A percentile compares a stretch with the other conserved stretches of the same genome.
phyloP scores from a whole-genome alignment of 345 rosid genomes.

The Aethionema arabicum region DNA sequence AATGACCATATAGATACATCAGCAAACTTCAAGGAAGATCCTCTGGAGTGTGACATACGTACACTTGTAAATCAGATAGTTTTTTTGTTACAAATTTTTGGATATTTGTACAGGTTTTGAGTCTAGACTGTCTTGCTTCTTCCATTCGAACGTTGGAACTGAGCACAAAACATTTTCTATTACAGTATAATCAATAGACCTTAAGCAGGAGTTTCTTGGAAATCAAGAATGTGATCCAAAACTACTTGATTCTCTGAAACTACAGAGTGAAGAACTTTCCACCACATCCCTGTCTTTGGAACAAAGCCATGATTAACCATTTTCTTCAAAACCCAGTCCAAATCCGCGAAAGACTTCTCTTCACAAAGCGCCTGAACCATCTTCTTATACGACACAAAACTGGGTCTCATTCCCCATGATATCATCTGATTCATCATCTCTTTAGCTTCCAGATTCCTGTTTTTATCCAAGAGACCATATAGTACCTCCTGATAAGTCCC shows the following conservation, averaged over 20 bases:
- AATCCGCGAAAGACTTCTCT: slow-evolving; percentile 45
- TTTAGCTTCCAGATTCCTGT: slow-evolving; percentile 57
- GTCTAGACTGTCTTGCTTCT: neutral
- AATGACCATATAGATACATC: slow-evolving; percentile 31
- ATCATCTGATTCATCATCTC: slow-evolving; percentile 59
- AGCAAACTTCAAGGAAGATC: slow-evolving; percentile 16
- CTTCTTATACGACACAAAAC: slow-evolving; percentile 65
- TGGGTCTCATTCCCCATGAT: slow-evolving; percentile 51
- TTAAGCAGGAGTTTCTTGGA: slow-evolving; percentile 21
- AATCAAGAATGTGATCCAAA: slow-evolving; percentile 28
- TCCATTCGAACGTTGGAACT: slow-evolving; percentile 1
- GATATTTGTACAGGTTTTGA: slow-evolving; percentile 27
- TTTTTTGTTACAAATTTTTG: slow-evolving; percentile 2
- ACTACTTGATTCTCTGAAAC: slow-evolving; percentile 24
- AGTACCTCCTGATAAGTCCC: slow-evolving; percentile 79
- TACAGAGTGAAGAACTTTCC: slow-evolving; percentile 41
- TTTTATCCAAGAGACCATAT: slow-evolving; percentile 68
- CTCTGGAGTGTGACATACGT: neutral
- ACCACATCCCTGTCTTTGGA: slow-evolving; percentile 81
- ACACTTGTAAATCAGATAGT: too few relatives aligned
- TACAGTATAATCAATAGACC: slow-evolving; percentile 7
- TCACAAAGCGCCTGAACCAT: slow-evolving; percentile 60
- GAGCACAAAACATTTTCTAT: slow-evolving; percentile 1
- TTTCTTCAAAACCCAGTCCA: slow-evolving; percentile 65
- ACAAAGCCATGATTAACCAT: slow-evolving; percentile 81